These are phyloP conservation scores for Casuarina equisetifolia DNA, from an alignment of 306 rosid species.

Conservation along the genomic window DNA sequence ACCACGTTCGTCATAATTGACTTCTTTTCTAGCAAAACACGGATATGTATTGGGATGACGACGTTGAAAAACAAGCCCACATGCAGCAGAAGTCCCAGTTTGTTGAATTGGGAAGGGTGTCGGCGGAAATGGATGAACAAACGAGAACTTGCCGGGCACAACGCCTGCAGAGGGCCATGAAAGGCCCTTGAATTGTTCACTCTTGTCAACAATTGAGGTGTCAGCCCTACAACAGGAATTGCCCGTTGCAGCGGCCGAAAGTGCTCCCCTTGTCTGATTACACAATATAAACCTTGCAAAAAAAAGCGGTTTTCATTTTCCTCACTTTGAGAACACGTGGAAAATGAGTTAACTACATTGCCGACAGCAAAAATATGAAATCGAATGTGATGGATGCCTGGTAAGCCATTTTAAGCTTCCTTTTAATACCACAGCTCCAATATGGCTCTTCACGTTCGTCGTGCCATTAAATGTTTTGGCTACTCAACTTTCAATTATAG, in stretches of 20 bases:
- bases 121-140: slow-evolving; percentile 14
- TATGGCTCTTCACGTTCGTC: no score
- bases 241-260: background rate
- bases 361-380: no score
- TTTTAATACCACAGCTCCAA: no score
- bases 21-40: background rate
- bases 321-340: background rate
- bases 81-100: slow-evolving; percentile 11
- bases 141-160: slow-evolving; percentile 25
- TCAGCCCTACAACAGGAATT: slow-evolving; percentile 25
- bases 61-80: background rate
- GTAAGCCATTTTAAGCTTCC: no score
- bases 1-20: background rate
- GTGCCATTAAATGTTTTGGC: no score
- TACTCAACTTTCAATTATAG: no score
- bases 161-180: slow-evolving; percentile 18
- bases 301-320: background rate
- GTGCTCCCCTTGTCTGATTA: background rate
- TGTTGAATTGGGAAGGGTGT: slow-evolving; percentile 22
- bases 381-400: no score
- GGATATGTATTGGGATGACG: background rate
- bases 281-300: no score
- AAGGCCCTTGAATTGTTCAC: slow-evolving; percentile 20
- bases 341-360: background rate
- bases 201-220: slow-evolving; percentile 40